Evolutionary conservation across 106 monocot genomes (phyloP).

Genomic region (Dactylorhiza incarnata): DNA sequence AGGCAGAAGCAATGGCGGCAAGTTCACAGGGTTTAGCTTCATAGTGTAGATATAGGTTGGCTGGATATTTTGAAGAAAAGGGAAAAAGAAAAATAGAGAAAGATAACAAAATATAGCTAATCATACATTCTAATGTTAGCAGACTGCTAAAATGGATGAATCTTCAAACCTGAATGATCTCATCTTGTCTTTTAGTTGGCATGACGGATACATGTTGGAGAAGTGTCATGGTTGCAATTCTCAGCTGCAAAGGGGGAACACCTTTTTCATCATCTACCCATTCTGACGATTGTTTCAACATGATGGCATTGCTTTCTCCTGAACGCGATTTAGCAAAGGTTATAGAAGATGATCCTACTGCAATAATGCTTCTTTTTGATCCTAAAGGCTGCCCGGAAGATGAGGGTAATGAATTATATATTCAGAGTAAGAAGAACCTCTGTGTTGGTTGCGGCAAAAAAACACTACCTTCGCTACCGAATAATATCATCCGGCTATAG

Average conservation of each 20-base stretch:
- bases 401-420: slow-evolving; percentile 94
- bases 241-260: slow-evolving; percentile 81
- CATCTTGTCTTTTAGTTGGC: slow-evolving; percentile 57
- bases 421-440: slow-evolving; percentile 91
- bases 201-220: slow-evolving; percentile 78
- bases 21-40: no score
- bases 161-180: slow-evolving; percentile 53
- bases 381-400: slow-evolving; percentile 96
- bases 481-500: slow-evolving; percentile 98
- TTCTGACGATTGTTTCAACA: slow-evolving; percentile 12
- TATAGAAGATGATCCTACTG: slow-evolving; percentile 79
- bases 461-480: slow-evolving; percentile 88
- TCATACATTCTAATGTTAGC: not conserved
- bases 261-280: slow-evolving; percentile 32
- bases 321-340: slow-evolving; percentile 68
- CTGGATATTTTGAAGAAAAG: no score
- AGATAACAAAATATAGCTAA: not conserved
- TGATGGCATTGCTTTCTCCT: slow-evolving; percentile 37
- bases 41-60: no score
- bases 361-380: slow-evolving; percentile 95
- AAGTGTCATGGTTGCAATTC: slow-evolving; percentile 94
- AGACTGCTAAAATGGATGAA: not conserved
- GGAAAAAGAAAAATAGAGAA: no score
- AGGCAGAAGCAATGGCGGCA: no score
- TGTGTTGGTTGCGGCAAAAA: slow-evolving; percentile 96